phyloP scores from a whole-genome alignment of 2,329 filamentous ascomycete genomes.

The Sphaceloma murrayae region DNA sequence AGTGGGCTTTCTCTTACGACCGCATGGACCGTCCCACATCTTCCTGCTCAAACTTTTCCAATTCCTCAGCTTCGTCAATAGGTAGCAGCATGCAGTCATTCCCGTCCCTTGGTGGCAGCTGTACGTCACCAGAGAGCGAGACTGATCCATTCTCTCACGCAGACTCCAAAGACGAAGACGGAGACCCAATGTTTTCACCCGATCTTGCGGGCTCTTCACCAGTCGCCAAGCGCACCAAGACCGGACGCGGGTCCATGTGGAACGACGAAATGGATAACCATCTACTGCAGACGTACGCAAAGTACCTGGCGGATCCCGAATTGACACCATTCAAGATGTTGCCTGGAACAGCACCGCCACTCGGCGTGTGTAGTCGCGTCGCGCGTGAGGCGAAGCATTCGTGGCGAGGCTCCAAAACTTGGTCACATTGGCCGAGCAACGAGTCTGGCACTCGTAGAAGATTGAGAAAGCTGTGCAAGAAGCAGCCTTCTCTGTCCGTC shows the following conservation, averaged over 20 bases:
- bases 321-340: constrained; percentile 59
- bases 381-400: constrained; percentile 51
- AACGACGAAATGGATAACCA: constrained; percentile 57
- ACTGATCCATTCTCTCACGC: constrained; percentile 44
- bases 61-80: constrained; percentile 53
- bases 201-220: constrained; percentile 22
- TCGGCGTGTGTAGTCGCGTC: constrained; percentile 55
- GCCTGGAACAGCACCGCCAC: constrained; percentile 52
- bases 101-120: constrained; percentile 50
- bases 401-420: constrained; percentile 41
- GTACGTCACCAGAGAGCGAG: constrained; percentile 53
- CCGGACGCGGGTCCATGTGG: constrained; percentile 39
- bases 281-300: constrained; percentile 56
- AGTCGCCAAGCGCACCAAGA: constrained; percentile 36
- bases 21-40: constrained; percentile 47
- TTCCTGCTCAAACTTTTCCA: constrained; percentile 49
- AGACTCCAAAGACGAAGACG: constrained; percentile 23
- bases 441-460: constrained; percentile 50
- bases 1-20: constrained; percentile 24
- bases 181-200: constrained; percentile 22
- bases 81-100: constrained; percentile 49
- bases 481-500: constrained; percentile 52
- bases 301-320: constrained; percentile 55
- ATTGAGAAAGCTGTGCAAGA: constrained; percentile 50
- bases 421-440: constrained; percentile 46